Conservation (phyloP, 2,329 filamentous ascomycete species). For the Cladosporium sp. region DNA sequence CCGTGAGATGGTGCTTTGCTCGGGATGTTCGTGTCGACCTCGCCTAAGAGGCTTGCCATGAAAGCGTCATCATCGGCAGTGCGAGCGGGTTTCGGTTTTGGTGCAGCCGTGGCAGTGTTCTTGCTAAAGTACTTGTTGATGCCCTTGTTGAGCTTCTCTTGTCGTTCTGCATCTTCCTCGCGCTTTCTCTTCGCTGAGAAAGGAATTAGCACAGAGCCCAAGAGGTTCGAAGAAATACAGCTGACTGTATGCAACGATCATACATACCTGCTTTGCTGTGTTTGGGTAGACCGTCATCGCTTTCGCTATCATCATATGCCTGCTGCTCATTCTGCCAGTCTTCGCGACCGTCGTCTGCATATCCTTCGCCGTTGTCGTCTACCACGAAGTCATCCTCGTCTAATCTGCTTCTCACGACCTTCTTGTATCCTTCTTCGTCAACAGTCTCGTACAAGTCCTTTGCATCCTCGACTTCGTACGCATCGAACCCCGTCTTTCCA, state of each 20-base stretch:
- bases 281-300: constrained; percentile 60
- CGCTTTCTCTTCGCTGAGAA: constrained; percentile 73
- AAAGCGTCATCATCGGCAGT: constrained; percentile 80
- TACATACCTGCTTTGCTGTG: constrained; percentile 53
- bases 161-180: constrained; percentile 78
- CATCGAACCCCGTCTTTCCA: constrained; percentile 85
- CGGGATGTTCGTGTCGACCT: constrained; percentile 75
- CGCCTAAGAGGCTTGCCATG: constrained; percentile 74
- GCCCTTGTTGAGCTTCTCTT: constrained; percentile 81
- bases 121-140: constrained; percentile 94
- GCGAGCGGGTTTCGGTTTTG: constrained; percentile 64
- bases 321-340: constrained; percentile 76
- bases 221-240: too few relatives aligned
- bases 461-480: constrained; percentile 80
- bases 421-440: constrained; percentile 95
- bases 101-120: constrained; percentile 57
- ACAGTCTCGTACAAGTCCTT: constrained; percentile 90
- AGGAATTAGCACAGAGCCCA: too few relatives aligned
- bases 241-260: constrained; percentile 18
- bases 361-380: constrained; percentile 95
- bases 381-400: constrained; percentile 97
- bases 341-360: constrained; percentile 92
- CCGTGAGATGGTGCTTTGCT: constrained; percentile 49
- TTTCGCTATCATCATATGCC: constrained; percentile 66
- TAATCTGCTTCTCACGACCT: constrained; percentile 80